Evolutionary conservation across 805 yeast species (phyloP), one percentile per base, ranked within the genome.

Genomic region (Torulaspora microellipsoides): DNA sequence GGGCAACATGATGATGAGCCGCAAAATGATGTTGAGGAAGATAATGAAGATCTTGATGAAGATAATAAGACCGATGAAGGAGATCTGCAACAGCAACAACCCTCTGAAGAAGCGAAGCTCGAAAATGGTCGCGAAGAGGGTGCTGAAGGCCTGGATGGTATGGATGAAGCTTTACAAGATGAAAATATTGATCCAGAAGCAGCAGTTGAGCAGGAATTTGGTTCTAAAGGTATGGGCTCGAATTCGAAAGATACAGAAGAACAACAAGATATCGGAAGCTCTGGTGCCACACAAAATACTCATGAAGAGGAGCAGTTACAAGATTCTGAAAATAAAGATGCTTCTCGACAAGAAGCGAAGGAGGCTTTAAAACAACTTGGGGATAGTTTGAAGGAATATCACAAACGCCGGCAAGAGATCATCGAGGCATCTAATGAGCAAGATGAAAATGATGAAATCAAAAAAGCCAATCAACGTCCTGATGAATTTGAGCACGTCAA

Each of bases 351-450:
- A 40, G 75, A 75, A 54, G 88, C 86, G 32, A 75, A 76, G 45
- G 89, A 88, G 55, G 80, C 95, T 0, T 70, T 91, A 65, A 85
- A 85, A 61, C 89, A 89, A 60, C 73, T 93, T 11, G 98, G 99
- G 40, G 97, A 90, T 64, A 78, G 95, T 1, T 62, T 90, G 67
- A 86, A 91, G 55, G 96, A 90, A 59, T 91, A 85, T 67, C 95
- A 91, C 60, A 84, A 87, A 60, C 83, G 96, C 55, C 81, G 85
- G 50, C 88, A 86, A 62, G 96, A 89, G 54, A 91, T 93, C 48
- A 73, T 81, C 52, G 90, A 86, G 51, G 78, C 85, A 8, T 66
- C 75, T 2, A 66, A 69, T 28, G 67, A 66, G 20, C 78, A 76
- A 40, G 79, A 78, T 32, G 69, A 69, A 25, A 69, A 75, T 35